Percentiles rank a stretch among this genome's conserved stretches.
Evolutionary conservation across 2,329 filamentous ascomycete genomes (phyloP).

Genomic region (Penicillium sp.): DNA sequence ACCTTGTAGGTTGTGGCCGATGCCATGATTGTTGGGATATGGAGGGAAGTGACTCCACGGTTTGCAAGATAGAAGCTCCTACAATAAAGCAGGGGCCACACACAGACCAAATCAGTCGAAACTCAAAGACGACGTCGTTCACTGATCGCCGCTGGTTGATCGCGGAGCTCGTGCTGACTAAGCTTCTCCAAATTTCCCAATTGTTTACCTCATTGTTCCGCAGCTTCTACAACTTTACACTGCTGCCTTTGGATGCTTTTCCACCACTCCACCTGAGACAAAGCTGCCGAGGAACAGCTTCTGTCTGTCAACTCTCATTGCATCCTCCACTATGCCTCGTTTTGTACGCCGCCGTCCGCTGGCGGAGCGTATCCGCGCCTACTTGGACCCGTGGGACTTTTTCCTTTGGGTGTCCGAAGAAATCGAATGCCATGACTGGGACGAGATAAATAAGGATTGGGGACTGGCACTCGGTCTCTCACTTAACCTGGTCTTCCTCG

Average conservation of each 20-base stretch:
- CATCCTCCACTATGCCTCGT: slow-evolving; percentile 61
- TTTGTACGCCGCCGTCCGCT: slow-evolving; percentile 79
- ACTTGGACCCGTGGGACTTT: slow-evolving; percentile 83
- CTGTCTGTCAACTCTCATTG: background rate
- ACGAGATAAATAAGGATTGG: slow-evolving; percentile 68
- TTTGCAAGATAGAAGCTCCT: background rate
- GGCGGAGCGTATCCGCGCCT: slow-evolving; percentile 70
- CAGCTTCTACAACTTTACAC: background rate
- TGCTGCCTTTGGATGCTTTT: slow-evolving; percentile 10
- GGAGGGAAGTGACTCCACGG: background rate
- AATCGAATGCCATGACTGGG: slow-evolving; percentile 85
- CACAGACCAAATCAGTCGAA: slow-evolving; percentile 3
- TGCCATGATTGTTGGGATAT: slow-evolving; percentile 48
- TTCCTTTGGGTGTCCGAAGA: slow-evolving; percentile 88
- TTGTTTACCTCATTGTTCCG: slow-evolving; percentile 4
- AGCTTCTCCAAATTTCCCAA: slow-evolving; percentile 11
- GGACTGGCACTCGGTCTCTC: slow-evolving; percentile 69
- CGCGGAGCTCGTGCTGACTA: slow-evolving; percentile 19
- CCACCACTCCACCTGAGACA: slow-evolving; percentile 2
- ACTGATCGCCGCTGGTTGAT: slow-evolving; percentile 21
- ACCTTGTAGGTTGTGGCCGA: slow-evolving; percentile 55
- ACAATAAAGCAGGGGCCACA: background rate
- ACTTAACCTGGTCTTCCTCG: slow-evolving; percentile 73
- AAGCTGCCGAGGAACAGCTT: slow-evolving; percentile 21
- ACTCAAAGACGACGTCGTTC: slow-evolving; percentile 3